Evolutionary conservation across 2,329 filamentous ascomycete genomes (phyloP).

Genomic region (Pseudogymnoascus sp.): DNA sequence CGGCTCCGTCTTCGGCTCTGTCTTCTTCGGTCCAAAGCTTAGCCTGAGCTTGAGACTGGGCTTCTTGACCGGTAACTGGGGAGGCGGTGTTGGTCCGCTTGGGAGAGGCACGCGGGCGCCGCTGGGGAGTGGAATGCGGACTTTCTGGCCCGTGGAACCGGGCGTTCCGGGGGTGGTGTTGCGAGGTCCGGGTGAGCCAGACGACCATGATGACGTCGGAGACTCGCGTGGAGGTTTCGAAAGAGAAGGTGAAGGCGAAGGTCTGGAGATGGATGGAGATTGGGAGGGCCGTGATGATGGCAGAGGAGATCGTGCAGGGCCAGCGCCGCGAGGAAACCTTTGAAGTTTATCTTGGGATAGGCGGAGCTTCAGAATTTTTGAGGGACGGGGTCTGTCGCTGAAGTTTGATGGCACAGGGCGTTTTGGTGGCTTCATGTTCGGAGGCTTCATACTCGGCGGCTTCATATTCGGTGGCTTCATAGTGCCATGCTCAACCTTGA

Average conservation of each 20-base stretch:
- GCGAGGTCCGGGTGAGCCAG: background rate
- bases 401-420: conserved; percentile 16
- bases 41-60: conserved; percentile 8
- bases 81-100: background rate
- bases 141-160: background rate
- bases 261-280: background rate
- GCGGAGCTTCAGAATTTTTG: conserved; percentile 12
- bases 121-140: background rate
- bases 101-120: conserved; percentile 9
- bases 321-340: background rate
- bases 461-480: conserved; percentile 19
- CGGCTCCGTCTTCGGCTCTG: background rate
- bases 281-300: conserved; percentile 1
- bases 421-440: conserved; percentile 19
- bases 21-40: background rate
- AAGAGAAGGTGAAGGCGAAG: conserved; percentile 6
- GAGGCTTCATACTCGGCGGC: too few relatives aligned
- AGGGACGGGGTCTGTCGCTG: conserved; percentile 3
- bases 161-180: conserved; percentile 4
- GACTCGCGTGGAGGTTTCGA: background rate
- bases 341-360: background rate
- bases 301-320: conserved; percentile 2
- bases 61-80: background rate
- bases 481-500: conserved; percentile 6
- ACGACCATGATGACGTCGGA: background rate